phyloP scores from a whole-genome alignment of 345 rosid genomes.

The Aurinia saxatilis region DNA sequence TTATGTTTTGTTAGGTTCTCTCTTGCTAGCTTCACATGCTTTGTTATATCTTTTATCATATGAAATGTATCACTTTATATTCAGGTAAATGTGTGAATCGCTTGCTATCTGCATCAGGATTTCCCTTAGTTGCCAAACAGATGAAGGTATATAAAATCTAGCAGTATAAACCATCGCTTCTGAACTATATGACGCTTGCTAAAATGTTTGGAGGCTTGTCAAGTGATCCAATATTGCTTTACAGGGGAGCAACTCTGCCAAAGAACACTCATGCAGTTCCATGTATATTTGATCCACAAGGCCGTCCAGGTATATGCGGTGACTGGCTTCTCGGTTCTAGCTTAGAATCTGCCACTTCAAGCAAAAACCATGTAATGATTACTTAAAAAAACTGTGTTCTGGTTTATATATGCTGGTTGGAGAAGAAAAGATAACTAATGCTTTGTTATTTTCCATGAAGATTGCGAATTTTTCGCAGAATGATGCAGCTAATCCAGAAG shows the following conservation, averaged over 20 bases:
- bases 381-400: not conserved
- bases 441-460: conserved; percentile 21
- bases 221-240: not conserved
- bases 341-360: conserved; percentile 79
- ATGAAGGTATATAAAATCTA: conserved; percentile 89
- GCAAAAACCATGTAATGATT: conserved; percentile 67
- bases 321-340: conserved; percentile 90
- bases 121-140: conserved; percentile 78
- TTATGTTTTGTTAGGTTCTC: no score
- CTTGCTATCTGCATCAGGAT: conserved; percentile 78
- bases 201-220: not conserved
- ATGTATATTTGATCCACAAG: conserved; percentile 77
- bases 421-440: not conserved
- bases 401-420: not conserved
- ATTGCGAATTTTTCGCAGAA: conserved; percentile 57
- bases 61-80: conserved; percentile 1
- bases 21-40: not conserved
- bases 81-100: conserved; percentile 93
- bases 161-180: no score
- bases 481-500: conserved; percentile 41
- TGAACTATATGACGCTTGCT: not conserved
- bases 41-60: not conserved
- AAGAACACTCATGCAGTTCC: conserved; percentile 61
- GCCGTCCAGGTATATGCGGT: conserved; percentile 92
- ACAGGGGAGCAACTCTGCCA: conserved; percentile 95